Conservation (phyloP, 2,329 filamentous ascomycete genomes). For the Cladosporium halotolerans region DNA sequence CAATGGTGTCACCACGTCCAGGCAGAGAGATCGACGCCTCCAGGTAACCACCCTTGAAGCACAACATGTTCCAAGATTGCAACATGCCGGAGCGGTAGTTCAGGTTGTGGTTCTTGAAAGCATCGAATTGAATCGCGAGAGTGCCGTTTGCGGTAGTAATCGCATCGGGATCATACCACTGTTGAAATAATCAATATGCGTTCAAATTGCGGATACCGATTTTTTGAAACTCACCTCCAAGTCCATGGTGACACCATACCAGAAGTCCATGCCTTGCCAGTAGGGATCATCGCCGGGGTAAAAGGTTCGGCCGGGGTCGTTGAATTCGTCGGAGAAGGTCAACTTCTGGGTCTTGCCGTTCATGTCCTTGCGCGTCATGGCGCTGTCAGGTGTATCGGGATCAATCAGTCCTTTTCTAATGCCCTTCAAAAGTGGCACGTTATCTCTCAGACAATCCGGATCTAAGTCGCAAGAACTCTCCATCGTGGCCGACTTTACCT, state of each 20-base stretch:
- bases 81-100: constrained; percentile 47
- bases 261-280: constrained; percentile 47
- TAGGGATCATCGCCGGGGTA: constrained; percentile 53
- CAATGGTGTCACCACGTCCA: constrained; percentile 44
- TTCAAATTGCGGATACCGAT: not conserved
- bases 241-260: constrained; percentile 50
- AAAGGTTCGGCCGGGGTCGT: constrained; percentile 47
- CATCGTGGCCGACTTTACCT: constrained; percentile 31
- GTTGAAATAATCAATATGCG: not conserved
- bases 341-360: constrained; percentile 42
- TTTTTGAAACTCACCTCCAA: constrained; percentile 28
- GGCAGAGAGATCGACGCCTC: constrained; percentile 49
- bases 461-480: constrained; percentile 32
- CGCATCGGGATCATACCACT: constrained; percentile 48
- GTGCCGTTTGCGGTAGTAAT: constrained; percentile 44
- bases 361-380: constrained; percentile 40
- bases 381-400: constrained; percentile 44
- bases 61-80: constrained; percentile 49
- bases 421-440: constrained; percentile 44
- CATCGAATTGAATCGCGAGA: constrained; percentile 41
- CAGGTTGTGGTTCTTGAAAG: constrained; percentile 41
- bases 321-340: constrained; percentile 54
- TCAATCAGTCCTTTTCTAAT: constrained; percentile 46
- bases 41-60: constrained; percentile 50
- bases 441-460: constrained; percentile 11